These are phyloP conservation scores for Papilionanthe hybrid DNA, from an alignment of 116 monocot species.

Conservation along the genomic window DNA sequence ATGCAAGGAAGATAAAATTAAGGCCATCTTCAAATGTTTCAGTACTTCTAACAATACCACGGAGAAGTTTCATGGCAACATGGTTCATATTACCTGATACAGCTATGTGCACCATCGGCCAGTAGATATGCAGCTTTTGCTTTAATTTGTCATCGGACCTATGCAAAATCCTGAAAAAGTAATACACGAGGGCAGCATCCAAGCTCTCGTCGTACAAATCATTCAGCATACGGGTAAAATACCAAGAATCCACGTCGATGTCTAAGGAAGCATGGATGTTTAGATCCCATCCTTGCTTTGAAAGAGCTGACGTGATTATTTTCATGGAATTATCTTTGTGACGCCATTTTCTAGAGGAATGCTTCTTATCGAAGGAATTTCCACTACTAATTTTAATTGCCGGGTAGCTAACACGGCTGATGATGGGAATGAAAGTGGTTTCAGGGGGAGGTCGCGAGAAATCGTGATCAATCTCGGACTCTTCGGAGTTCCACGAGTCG, in stretches of 20 bases:
- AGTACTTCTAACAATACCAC: slow-evolving; percentile 3
- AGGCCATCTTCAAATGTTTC: neutral
- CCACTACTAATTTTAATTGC: neutral
- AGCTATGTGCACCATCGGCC: slow-evolving; percentile 38
- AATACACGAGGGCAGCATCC: slow-evolving; percentile 38
- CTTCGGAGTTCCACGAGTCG: neutral
- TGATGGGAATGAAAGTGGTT: neutral
- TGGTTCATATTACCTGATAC: slow-evolving; percentile 45
- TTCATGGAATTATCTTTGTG: slow-evolving; percentile 4
- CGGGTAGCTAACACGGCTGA: neutral
- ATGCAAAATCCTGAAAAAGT: slow-evolving; percentile 31
- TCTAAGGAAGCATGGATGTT: neutral
- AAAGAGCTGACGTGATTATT: slow-evolving; percentile 5
- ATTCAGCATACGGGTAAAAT: slow-evolving; percentile 10
- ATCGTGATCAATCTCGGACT: neutral
- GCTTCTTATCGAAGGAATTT: neutral
- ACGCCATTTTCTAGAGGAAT: neutral
- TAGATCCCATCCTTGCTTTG: slow-evolving; percentile 13
- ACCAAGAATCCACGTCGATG: slow-evolving; percentile 9
- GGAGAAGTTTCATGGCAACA: slow-evolving; percentile 25
- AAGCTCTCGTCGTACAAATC: slow-evolving; percentile 27
- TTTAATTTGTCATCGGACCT: slow-evolving; percentile 1
- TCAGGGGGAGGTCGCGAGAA: neutral
- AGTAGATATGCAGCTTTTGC: slow-evolving; percentile 18
- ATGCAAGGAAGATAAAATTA: slow-evolving; percentile 12